Evolutionary conservation across 345 rosid genomes (phyloP).

Genomic region (Boechera stricta): DNA sequence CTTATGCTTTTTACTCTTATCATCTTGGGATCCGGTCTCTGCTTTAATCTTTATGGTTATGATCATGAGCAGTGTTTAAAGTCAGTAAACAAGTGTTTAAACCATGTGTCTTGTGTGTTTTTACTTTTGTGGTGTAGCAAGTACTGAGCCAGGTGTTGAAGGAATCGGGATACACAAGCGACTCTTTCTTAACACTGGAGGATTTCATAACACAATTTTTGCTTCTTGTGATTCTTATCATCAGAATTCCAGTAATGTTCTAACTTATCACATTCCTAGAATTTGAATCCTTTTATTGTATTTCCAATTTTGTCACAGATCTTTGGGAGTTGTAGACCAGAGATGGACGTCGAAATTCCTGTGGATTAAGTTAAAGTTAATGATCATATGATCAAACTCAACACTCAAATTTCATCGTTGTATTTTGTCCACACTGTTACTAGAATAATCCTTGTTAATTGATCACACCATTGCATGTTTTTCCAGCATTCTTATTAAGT

Average conservation of each 20-base stretch:
- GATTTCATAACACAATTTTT: slow-evolving; percentile 58
- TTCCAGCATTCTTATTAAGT: not conserved
- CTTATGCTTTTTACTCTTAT: too few species aligned
- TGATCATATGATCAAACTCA: slow-evolving; percentile 6
- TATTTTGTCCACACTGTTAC: slow-evolving; percentile 25
- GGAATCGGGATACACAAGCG: slow-evolving; percentile 75
- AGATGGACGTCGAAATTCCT: slow-evolving; percentile 84
- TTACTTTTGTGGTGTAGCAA: slow-evolving; percentile 66
- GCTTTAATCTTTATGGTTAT: too few species aligned
- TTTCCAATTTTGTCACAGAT: slow-evolving; percentile 48
- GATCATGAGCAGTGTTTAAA: too few species aligned
- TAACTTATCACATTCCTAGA: not conserved
- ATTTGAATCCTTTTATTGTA: slow-evolving; percentile 14
- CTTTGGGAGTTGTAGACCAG: slow-evolving; percentile 62
- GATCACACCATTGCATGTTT: slow-evolving; percentile 4
- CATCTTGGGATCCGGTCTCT: too few species aligned
- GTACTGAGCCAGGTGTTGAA: slow-evolving; percentile 73
- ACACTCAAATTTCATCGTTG: slow-evolving; percentile 17
- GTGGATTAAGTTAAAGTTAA: slow-evolving; percentile 64
- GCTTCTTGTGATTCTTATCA: not conserved
- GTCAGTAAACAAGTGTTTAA: too few species aligned
- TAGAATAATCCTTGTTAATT: slow-evolving; percentile 21
- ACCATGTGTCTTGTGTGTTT: too few species aligned
- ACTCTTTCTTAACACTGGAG: slow-evolving; percentile 56
- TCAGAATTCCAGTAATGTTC: slow-evolving; percentile 3